Evolutionary conservation across 2,329 filamentous ascomycete genomes (phyloP).

Genomic region (Diaporthe australafricana): DNA sequence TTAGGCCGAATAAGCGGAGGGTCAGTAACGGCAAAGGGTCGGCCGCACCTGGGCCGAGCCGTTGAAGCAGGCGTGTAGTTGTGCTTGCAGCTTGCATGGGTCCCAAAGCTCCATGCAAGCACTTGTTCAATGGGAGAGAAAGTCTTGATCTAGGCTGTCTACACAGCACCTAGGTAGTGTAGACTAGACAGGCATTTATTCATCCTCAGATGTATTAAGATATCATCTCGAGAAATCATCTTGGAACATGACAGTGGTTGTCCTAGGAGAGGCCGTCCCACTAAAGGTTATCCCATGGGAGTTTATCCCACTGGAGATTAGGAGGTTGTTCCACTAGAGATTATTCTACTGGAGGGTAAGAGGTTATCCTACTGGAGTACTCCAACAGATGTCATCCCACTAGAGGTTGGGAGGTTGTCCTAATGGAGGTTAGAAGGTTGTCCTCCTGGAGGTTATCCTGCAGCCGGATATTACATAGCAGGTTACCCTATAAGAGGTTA

Average conservation of each 20-base stretch:
- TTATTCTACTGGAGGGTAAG: background rate
- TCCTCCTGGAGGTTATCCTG: too few species aligned
- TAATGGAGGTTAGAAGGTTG: too few species aligned
- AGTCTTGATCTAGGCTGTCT: too few species aligned
- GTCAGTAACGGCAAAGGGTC: background rate
- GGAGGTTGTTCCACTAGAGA: background rate
- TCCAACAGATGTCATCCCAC: too few species aligned
- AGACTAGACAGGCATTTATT: too few species aligned
- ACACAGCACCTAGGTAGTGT: too few species aligned
- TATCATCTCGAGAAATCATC: too few species aligned
- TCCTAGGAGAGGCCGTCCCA: background rate
- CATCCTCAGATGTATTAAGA: too few species aligned
- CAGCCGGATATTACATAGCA: too few species aligned
- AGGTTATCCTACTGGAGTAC: background rate
- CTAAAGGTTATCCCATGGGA: too few species aligned
- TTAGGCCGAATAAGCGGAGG: slow-evolving; percentile 14
- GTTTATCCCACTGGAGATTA: background rate
- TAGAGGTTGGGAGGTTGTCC: too few species aligned
- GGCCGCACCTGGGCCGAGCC: slow-evolving; percentile 26
- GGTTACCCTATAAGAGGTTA: too few species aligned
- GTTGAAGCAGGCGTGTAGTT: background rate
- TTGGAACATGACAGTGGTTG: background rate
- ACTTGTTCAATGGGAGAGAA: background rate
- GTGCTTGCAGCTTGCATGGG: background rate
- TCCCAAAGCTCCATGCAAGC: background rate